phyloP scores from a whole-genome alignment of 2,329 filamentous ascomycete genomes.

The Aureobasidium sp. region DNA sequence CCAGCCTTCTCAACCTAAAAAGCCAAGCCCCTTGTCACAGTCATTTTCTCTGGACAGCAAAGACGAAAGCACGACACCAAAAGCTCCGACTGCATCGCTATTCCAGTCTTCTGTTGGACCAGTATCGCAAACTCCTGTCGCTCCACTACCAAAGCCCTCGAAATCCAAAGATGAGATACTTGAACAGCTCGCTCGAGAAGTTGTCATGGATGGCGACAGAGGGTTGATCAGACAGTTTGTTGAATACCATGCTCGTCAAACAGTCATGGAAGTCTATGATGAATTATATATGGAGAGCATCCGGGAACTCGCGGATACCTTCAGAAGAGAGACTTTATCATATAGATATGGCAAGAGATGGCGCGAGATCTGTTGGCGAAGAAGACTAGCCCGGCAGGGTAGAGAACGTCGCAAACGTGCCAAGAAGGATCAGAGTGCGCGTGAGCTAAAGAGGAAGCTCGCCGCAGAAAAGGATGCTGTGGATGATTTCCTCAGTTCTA shows the following conservation, averaged over 20 bases:
- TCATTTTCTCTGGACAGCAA: constrained; percentile 19
- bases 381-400: constrained; percentile 30
- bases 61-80: background rate
- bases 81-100: background rate
- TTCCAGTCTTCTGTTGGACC: background rate
- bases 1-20: constrained; percentile 23
- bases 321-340: constrained; percentile 27
- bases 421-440: constrained; percentile 17
- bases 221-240: constrained; percentile 42
- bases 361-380: constrained; percentile 31
- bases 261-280: constrained; percentile 30
- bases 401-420: constrained; percentile 26
- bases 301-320: constrained; percentile 25
- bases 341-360: constrained; percentile 33
- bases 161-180: constrained; percentile 19
- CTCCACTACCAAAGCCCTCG: constrained; percentile 12
- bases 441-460: constrained; percentile 20
- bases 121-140: constrained; percentile 13
- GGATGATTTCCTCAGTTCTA: constrained; percentile 17
- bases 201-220: constrained; percentile 32
- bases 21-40: constrained; percentile 29
- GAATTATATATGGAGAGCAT: constrained; percentile 27
- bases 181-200: constrained; percentile 29
- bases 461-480: constrained; percentile 21
- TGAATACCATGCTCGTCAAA: constrained; percentile 31